Percentiles rank a stretch among this genome's conserved stretches.
These are phyloP conservation scores for Quercus engelmannii DNA, from an alignment of 306 rosid species.

Conservation along the genomic window DNA sequence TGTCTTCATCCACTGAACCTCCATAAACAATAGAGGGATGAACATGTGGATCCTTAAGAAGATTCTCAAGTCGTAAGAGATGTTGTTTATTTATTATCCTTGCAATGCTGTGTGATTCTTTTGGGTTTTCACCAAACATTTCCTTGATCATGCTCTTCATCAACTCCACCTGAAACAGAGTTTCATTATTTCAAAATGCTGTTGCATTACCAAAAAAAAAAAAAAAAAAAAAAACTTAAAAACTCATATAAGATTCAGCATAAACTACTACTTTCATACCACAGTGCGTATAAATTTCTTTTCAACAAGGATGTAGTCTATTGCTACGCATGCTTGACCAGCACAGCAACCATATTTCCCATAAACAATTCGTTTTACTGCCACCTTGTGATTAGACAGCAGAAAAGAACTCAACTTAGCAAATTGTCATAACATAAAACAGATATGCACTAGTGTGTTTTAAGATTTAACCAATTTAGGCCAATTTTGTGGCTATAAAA, in stretches of 20 bases:
- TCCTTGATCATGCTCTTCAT: slow-evolving; percentile 43
- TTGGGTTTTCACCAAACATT: slow-evolving; percentile 58
- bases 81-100: slow-evolving; percentile 53
- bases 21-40: slow-evolving; percentile 54
- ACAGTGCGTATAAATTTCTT: slow-evolving; percentile 37
- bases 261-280: slow-evolving; percentile 30
- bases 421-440: neutral
- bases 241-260: neutral
- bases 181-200: neutral
- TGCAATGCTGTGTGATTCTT: slow-evolving; percentile 35
- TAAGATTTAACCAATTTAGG: too few species aligned
- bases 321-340: slow-evolving; percentile 77
- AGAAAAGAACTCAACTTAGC: neutral
- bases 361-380: slow-evolving; percentile 47
- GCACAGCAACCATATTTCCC: slow-evolving; percentile 73
- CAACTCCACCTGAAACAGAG: slow-evolving; percentile 36
- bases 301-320: slow-evolving; percentile 65
- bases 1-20: slow-evolving; percentile 57
- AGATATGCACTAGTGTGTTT: too few species aligned
- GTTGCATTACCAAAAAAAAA: neutral
- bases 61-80: slow-evolving; percentile 44
- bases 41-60: slow-evolving; percentile 40
- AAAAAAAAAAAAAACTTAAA: neutral
- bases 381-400: slow-evolving; percentile 37
- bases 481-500: too few species aligned